Conservation (phyloP, 2,329 filamentous ascomycete species). For the Pseudogymnoascus sp. region DNA sequence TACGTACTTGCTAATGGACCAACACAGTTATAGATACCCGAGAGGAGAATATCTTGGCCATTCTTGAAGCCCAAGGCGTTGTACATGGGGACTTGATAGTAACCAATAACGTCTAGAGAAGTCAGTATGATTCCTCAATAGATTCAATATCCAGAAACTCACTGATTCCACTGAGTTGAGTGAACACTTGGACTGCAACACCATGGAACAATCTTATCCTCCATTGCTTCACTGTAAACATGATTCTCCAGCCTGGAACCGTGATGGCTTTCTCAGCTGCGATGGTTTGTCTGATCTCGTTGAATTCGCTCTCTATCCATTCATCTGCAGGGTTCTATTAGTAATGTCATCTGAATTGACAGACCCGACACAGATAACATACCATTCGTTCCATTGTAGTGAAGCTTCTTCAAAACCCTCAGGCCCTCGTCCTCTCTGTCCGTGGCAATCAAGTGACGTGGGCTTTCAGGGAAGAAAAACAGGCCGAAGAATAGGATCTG, state of each 20-base stretch:
- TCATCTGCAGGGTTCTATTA: constrained; percentile 33
- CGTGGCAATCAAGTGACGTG: constrained; percentile 47
- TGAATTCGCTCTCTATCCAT: constrained; percentile 48
- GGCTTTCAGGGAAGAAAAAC: constrained; percentile 50
- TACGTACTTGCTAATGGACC: constrained; percentile 36
- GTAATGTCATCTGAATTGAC: neutral
- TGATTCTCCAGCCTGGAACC: constrained; percentile 43
- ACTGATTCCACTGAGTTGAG: constrained; percentile 54
- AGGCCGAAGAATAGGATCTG: constrained; percentile 39
- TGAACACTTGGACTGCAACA: constrained; percentile 54
- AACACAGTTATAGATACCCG: constrained; percentile 52
- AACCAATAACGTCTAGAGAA: constrained; percentile 47
- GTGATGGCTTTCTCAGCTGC: constrained; percentile 48
- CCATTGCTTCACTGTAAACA: constrained; percentile 51
- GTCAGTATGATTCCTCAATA: neutral
- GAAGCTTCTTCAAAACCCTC: constrained; percentile 41
- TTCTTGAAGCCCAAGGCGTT: constrained; percentile 47
- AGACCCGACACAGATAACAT: neutral
- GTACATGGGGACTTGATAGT: constrained; percentile 54
- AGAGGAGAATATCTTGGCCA: constrained; percentile 43
- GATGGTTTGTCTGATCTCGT: constrained; percentile 53
- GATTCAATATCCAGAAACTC: constrained; percentile 12
- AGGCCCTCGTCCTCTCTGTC: constrained; percentile 40
- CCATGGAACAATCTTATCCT: constrained; percentile 54
- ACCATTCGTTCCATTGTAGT: constrained; percentile 40